Evolutionary conservation across 306 rosid species (phyloP), one percentile per base, ranked within the genome.

Genomic region (Lupinus albus): DNA sequence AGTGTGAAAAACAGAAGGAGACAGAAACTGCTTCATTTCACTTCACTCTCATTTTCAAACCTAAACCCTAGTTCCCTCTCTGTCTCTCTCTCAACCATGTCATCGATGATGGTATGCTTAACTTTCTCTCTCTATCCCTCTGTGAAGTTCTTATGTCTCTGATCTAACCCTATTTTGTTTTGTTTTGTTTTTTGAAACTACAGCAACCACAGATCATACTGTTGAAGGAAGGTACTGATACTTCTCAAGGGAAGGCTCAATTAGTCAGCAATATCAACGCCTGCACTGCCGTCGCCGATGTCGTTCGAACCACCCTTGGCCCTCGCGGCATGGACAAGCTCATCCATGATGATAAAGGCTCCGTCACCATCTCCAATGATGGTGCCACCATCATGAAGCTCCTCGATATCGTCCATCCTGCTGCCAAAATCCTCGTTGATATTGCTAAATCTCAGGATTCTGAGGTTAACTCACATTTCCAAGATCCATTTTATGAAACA

Each of bases 161-260:
- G 8, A 11, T 8, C 33, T 64, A 11, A 71, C 47, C 57, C 44
- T 3, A 16, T 46, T 39, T 53, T 49, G 36, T 52, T 64, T 1
- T 25, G 2, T 25, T 25, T 0, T 25, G 4, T 25, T 1, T 25
- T 2, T 25, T 2, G 61, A 63, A 20, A 21, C 55, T 78, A 75
- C 96, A 93, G 98, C 97, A 93, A 93, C 98, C 98, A 32, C 97
- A 89, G 89, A 93, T 93, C 89, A 89, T 93, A 75, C 85, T 93
- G 18, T 76, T 93, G 20, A 93, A 89, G 83, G 98, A 93, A 75
- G 98, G 98, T 1, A 93, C 98, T 5, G 98, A 93, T 75, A 88
- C 98, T 13, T 89, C 98, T 32, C 98, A 93, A 64, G 98, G 98
- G 32, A 93, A 89, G 80, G 72, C 97, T 12, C 98, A 93, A 84